A percentile compares a stretch with the other conserved stretches of the same genome.
Conservation (phyloP, 768 basidiomycete genomes). For the Boletus insuetus region DNA sequence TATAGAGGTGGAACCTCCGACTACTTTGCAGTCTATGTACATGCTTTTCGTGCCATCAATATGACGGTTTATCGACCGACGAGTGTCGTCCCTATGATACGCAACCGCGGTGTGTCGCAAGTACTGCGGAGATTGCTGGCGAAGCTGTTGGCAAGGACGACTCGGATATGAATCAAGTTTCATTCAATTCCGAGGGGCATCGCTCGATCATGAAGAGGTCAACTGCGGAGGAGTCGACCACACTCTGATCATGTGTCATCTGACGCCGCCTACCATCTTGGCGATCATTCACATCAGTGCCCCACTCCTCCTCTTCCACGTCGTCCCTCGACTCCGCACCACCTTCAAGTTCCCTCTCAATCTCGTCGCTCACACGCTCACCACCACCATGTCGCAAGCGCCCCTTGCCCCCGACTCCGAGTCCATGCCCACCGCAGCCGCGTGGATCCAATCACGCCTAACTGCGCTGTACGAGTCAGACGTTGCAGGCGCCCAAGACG, state of each 20-base stretch:
- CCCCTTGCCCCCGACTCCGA: background rate
- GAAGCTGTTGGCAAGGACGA: too few species aligned
- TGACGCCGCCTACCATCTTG: background rate
- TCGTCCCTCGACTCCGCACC: background rate
- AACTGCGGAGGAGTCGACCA: too few species aligned
- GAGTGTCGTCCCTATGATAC: too few species aligned
- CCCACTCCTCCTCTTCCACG: background rate
- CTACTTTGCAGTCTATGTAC: conserved; percentile 23
- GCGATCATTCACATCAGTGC: conserved; percentile 2
- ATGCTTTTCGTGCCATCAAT: conserved; percentile 21
- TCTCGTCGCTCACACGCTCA: background rate
- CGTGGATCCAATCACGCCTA: conserved; percentile 33
- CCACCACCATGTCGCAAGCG: background rate
- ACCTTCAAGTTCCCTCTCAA: background rate
- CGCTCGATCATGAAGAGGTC: too few species aligned
- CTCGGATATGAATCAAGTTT: too few species aligned
- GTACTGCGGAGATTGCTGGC: too few species aligned
- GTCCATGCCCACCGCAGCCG: conserved; percentile 1
- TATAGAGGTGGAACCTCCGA: conserved; percentile 26
- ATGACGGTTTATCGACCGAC: background rate
- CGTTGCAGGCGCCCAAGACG: background rate
- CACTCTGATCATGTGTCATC: background rate
- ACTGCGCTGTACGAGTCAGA: conserved; percentile 26
- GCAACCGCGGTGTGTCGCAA: too few species aligned
- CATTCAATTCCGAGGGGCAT: too few species aligned